Evolutionary conservation across 331 rosid genomes (phyloP), one percentile per base, ranked within the genome.

Genomic region (Phaseolus coccineus): DNA sequence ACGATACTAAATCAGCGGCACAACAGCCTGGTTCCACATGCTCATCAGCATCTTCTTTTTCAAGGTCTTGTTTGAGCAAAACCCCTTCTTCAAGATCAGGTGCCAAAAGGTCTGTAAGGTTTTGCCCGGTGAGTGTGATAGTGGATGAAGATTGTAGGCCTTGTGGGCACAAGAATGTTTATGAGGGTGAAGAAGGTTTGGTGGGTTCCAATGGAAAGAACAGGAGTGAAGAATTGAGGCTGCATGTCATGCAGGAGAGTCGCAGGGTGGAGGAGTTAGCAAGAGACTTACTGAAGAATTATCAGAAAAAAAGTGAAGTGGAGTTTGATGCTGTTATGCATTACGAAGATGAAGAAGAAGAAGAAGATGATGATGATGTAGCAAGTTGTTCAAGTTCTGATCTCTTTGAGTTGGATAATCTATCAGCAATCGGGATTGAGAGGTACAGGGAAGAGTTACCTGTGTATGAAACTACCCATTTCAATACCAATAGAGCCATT

Each of bases 391-490:
- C 96, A 37, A 96, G 99, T 74, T 93, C 99, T 70, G 99, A 96
- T 91, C 90, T 96, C 22, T 96, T 96, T 77, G 99, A 96, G 81
- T 87, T 96, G 91, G 99, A 93, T 82, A 91, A 88, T 87, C 87
- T 93, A 0, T 89, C 94, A 4, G 90, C 91, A 1, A 89, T 89
- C 80, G 98, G 98, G 78, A 93, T 92, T 80, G 92, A 90, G 71
- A 87, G 97, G 92, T 95, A 95, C 63, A 77, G 97, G n/a, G 88
- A 95, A 71, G 99, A 96, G 70, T 81, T 96, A 72, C 99, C 99
- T 0, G 99, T 96, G 69, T 96, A 91, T 74, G 99, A 93, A 82
- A 96, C 99, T 5, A 96, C 99, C 64, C 90, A 90, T 83, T 88
- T 96, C 85, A 78, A 75, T 37, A 83, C 94, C 72, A 91, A 89